Evolutionary conservation across 768 basidiomycete genomes (phyloP).

Genomic region (Termitomyces sp.): DNA sequence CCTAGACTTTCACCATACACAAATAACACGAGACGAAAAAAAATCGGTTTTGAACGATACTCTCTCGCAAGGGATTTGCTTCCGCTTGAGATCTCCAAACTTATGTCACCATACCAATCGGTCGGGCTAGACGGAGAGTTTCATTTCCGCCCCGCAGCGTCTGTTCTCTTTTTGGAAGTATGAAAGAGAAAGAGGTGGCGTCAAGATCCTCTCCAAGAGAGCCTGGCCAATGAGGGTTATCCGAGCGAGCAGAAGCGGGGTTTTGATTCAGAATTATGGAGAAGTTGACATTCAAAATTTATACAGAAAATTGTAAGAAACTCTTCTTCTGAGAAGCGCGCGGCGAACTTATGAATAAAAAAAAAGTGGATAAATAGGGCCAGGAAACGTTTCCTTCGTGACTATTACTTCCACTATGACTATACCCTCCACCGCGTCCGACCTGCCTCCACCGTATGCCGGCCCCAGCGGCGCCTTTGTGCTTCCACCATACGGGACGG

Average conservation of each 20-base stretch:
- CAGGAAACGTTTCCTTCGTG: neutral
- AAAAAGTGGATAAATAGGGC: neutral
- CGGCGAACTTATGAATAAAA: neutral
- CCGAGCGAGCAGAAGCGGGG: neutral
- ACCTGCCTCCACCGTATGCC: conserved; percentile 5
- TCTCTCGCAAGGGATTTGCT: neutral
- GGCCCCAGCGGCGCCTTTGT: neutral
- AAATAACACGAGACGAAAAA: neutral
- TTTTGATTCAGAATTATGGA: neutral
- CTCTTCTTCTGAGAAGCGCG: conserved; percentile 7
- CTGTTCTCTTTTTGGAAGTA: neutral
- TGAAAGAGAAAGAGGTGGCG: neutral
- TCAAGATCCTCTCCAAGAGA: too few relatives aligned
- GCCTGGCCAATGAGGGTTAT: neutral
- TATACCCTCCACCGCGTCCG: neutral
- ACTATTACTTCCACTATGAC: neutral
- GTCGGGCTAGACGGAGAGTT: neutral
- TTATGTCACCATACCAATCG: neutral
- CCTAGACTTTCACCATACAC: neutral
- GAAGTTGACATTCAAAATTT: neutral
- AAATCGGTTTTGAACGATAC: too few relatives aligned
- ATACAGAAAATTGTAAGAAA: neutral
- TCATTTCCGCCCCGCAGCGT: neutral
- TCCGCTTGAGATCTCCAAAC: neutral
- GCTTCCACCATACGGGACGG: conserved; percentile 7